These are phyloP conservation scores for Umbelopsis sp. DNA, from an alignment of 192 early-diverging fungal species.

Conservation along the genomic window DNA sequence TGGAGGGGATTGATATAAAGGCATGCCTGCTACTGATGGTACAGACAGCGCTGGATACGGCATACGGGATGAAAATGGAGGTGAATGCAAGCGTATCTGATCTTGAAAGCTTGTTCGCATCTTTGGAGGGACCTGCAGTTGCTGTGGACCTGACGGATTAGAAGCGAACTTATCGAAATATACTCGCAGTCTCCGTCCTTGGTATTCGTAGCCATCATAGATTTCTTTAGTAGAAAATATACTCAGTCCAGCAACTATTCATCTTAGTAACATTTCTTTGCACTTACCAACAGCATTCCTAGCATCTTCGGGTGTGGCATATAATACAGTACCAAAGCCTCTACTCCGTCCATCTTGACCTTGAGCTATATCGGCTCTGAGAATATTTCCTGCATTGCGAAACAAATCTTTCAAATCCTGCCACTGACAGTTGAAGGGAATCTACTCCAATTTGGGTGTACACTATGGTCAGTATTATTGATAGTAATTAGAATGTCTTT, in stretches of 20 bases:
- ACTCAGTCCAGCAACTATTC: neutral
- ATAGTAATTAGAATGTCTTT: neutral
- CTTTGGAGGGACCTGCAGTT: conserved; percentile 48
- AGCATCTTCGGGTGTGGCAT: conserved; percentile 68
- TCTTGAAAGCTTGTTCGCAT: conserved; percentile 28
- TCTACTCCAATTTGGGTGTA: conserved; percentile 22
- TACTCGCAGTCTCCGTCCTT: conserved; percentile 50
- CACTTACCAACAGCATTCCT: conserved; percentile 64
- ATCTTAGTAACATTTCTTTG: neutral
- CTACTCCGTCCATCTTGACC: conserved; percentile 66
- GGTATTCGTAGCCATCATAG: conserved; percentile 53
- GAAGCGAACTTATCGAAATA: conserved; percentile 53
- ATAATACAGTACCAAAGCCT: conserved; percentile 76
- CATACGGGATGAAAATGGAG: neutral
- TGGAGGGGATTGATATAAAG: neutral
- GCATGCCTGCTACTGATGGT: neutral
- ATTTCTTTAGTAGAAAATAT: conserved; percentile 32
- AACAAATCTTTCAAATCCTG: conserved; percentile 85
- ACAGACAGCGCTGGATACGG: neutral
- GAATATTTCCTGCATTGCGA: conserved; percentile 64
- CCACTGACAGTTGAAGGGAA: conserved; percentile 78
- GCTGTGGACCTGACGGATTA: conserved; percentile 54
- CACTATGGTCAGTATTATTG: no score
- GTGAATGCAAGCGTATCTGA: neutral
- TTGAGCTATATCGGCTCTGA: conserved; percentile 68